A percentile compares a stretch with the other conserved stretches of the same genome.
Evolutionary conservation across 768 basidiomycete genomes (phyloP).

Genomic region (Lactarius trivialis): DNA sequence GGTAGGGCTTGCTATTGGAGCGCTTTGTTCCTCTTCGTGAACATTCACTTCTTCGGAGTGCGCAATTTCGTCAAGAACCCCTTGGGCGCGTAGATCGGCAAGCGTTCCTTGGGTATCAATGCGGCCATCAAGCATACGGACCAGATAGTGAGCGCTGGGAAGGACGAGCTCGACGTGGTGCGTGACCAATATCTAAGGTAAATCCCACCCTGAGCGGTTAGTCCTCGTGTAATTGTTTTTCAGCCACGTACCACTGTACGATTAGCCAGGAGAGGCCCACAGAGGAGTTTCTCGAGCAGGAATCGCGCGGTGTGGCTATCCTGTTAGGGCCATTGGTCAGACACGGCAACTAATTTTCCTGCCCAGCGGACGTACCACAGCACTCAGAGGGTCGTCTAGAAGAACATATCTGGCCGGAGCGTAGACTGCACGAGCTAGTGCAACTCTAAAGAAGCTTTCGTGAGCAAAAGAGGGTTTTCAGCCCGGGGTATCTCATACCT

Average conservation of each 20-base stretch:
- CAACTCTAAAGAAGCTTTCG: conserved; percentile 45
- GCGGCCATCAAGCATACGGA: conserved; percentile 76
- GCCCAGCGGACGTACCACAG: conserved; percentile 50
- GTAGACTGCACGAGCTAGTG: conserved; percentile 78
- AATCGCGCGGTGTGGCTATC: conserved; percentile 64
- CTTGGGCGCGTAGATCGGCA: conserved; percentile 53
- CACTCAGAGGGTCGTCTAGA: conserved; percentile 78
- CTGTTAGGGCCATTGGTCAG: conserved; percentile 29
- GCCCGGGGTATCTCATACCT: conserved; percentile 35
- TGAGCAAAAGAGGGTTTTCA: background rate
- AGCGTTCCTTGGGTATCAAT: conserved; percentile 70
- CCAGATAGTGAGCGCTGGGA: conserved; percentile 62
- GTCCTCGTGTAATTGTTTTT: background rate
- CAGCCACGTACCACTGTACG: conserved; percentile 55
- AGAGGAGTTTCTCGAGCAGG: conserved; percentile 56
- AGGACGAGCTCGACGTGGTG: conserved; percentile 82
- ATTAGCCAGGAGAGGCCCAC: conserved; percentile 56
- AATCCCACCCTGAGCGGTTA: background rate
- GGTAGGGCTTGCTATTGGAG: conserved; percentile 19
- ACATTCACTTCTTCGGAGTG: conserved; percentile 45
- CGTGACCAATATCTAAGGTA: conserved; percentile 56
- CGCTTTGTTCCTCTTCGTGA: conserved; percentile 38
- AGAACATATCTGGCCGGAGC: conserved; percentile 47
- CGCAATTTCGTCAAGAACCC: conserved; percentile 54
- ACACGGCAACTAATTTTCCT: background rate